Base-by-base conservation (phyloP, 2,329 filamentous ascomycete species). In the Ploettnerulaceae sp. region DNA sequence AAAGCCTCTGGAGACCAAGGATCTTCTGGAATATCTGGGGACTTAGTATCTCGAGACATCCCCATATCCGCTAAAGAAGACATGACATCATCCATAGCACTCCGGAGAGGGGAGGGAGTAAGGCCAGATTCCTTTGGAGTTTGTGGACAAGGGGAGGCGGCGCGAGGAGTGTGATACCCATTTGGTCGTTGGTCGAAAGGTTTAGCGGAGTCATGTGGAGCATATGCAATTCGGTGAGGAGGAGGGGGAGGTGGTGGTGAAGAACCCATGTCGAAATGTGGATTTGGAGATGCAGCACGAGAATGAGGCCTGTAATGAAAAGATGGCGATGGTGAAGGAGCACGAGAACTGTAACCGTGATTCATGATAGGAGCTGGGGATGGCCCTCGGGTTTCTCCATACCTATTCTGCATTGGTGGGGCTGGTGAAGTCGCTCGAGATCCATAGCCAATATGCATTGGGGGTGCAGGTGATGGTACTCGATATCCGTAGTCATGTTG, bases 31-130 rank as follows among this genome's bases (percentile, higher is more conserved):
- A 75, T 70, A 32, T 79, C 73, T 1, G 79, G 75, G 21, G 77
- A 74, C 25, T 77, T 74, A 11, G 72, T 72, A 17, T 75, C 69
- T 46, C 75, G 74, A 32, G 77, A 71, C 57, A 83, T 72, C 14
- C 84, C 84, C 73, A 98, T 87, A 50, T 90, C 89, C 62, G 95
- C 84, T 33, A 98, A 69, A 46, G 93, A 94, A 55, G 93, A 89
- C 81, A 97, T 96, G 3, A 98, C 90, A 66, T 94, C 91, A 62
- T 97, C 91, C 89, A 98, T 98, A 1, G 93, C 93, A 65, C 90
- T 89, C 49, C 93, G 78, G 3, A 98, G 71, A 0, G 93, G 93
- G 2, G 93, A 97, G 1, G 93, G 93, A 0, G 93, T 98, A 64
- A 87, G 71, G 1, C 81, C 81, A 34, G 75, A 78, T 29, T 72